Evolutionary conservation across 176 grass and related monocot species (phyloP).

Genomic region (Phragmites australis): DNA sequence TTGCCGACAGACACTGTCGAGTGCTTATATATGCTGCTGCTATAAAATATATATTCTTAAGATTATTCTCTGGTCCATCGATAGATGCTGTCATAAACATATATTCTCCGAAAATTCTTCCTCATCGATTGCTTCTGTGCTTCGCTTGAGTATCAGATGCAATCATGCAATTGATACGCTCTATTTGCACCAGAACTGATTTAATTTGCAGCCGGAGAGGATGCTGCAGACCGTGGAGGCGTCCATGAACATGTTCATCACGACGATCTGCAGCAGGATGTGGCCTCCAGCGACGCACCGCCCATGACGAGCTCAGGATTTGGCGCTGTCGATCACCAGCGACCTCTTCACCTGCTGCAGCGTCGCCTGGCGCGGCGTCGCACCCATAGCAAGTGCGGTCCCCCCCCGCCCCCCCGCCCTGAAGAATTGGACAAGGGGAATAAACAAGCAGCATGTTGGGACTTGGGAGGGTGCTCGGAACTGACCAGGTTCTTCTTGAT

Average conservation of each 20-base stretch:
- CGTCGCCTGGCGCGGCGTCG: conserved; percentile 85
- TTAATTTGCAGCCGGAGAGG: conserved; percentile 56
- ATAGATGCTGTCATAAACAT: no score
- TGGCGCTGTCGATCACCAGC: conserved; percentile 62
- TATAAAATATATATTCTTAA: not conserved
- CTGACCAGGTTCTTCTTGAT: conserved; percentile 36
- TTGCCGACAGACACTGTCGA: not conserved
- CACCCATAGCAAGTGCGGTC: conserved; percentile 79
- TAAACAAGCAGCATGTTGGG: not conserved
- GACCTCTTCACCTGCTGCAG: conserved; percentile 63
- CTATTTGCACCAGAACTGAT: no score
- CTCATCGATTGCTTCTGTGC: not conserved
- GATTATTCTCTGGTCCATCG: no score
- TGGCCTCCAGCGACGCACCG: conserved; percentile 71
- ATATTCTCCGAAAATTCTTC: no score
- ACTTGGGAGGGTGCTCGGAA: not conserved
- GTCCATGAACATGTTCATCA: conserved; percentile 84
- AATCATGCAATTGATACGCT: no score
- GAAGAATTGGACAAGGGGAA: no score
- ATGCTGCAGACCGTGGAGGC: conserved; percentile 80
- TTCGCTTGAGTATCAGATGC: not conserved
- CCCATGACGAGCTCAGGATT: conserved; percentile 90
- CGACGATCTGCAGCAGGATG: conserved; percentile 76
- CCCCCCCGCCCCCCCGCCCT: no score
- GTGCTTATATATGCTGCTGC: not conserved